Evolutionary conservation across 306 rosid species (phyloP).

Genomic region (Vigna mungo): DNA sequence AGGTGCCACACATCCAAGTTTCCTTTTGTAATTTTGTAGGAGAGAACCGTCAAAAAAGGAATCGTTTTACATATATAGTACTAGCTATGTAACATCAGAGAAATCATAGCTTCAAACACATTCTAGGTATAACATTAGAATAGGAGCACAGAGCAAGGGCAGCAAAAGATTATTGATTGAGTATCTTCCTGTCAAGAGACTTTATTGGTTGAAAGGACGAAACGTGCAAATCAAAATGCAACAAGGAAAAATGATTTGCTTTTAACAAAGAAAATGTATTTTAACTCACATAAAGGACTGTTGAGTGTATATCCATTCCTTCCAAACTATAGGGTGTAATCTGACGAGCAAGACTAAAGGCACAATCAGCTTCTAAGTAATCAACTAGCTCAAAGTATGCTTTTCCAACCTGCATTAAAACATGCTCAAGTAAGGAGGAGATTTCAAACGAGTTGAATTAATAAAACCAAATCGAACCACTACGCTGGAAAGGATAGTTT

Average conservation of each 20-base stretch:
- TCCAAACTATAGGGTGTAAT: conserved; percentile 90
- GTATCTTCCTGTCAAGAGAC: conserved; percentile 4
- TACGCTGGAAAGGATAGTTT: not conserved
- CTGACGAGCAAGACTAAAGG: conserved; percentile 78
- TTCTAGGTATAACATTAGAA: not conserved
- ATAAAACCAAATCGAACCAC: not conserved
- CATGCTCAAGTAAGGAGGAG: conserved; percentile 29
- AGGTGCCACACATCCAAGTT: conserved; percentile 1
- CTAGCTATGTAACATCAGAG: not conserved
- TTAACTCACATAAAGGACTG: conserved; percentile 93
- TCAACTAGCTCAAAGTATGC: conserved; percentile 88
- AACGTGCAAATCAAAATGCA: conserved; percentile 28
- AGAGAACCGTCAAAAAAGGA: conserved; percentile 24
- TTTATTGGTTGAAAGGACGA: not conserved
- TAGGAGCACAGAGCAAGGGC: not conserved
- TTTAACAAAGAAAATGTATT: conserved; percentile 33
- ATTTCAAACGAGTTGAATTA: not conserved
- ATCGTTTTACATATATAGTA: conserved; percentile 16
- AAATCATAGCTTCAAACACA: conserved; percentile 32
- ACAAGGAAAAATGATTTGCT: conserved; percentile 18
- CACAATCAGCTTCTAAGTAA: conserved; percentile 87
- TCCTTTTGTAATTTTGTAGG: conserved; percentile 15
- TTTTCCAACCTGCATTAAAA: conserved; percentile 84
- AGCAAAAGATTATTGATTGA: not conserved
- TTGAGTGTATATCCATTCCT: conserved; percentile 97